A percentile compares a stretch with the other conserved stretches of the same genome.
These are phyloP conservation scores for Apiospora hydei DNA, from an alignment of 2,329 filamentous ascomycete genomes.

Conservation along the genomic window DNA sequence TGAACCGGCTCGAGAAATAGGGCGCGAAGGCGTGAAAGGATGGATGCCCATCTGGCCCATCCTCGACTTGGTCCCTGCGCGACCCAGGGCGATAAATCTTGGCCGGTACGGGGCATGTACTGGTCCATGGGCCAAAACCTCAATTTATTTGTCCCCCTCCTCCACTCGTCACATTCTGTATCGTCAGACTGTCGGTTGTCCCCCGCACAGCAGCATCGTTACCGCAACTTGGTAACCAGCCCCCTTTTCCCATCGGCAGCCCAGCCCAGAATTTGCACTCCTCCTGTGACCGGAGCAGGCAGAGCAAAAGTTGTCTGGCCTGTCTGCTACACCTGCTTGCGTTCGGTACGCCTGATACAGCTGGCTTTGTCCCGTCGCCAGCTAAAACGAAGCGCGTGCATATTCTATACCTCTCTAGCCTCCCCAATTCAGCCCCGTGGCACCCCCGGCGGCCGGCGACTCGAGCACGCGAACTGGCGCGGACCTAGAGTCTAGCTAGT, in stretches of 20 bases:
- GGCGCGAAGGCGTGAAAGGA: background rate
- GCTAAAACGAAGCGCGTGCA: conserved; percentile 7
- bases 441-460: conserved; percentile 29
- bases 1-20: conserved; percentile 10
- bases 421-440: background rate
- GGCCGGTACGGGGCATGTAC: background rate
- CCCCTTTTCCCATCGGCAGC: conserved; percentile 3
- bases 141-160: background rate
- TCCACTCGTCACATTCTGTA: conserved; percentile 18
- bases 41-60: conserved; percentile 4
- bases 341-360: background rate
- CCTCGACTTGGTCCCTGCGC: conserved; percentile 8
- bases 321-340: no score
- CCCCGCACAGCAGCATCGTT: background rate
- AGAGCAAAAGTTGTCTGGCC: background rate
- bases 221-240: conserved; percentile 4
- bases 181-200: conserved; percentile 17
- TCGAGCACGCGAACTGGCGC: conserved; percentile 31
- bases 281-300: background rate
- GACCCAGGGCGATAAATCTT: conserved; percentile 1
- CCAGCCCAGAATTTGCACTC: background rate
- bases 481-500: background rate
- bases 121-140: background rate
- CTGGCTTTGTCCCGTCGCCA: background rate
- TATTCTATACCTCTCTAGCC: conserved; percentile 2